phyloP scores from a whole-genome alignment of 371 early-diverging fungal species.

The Mucor velutinosus region DNA sequence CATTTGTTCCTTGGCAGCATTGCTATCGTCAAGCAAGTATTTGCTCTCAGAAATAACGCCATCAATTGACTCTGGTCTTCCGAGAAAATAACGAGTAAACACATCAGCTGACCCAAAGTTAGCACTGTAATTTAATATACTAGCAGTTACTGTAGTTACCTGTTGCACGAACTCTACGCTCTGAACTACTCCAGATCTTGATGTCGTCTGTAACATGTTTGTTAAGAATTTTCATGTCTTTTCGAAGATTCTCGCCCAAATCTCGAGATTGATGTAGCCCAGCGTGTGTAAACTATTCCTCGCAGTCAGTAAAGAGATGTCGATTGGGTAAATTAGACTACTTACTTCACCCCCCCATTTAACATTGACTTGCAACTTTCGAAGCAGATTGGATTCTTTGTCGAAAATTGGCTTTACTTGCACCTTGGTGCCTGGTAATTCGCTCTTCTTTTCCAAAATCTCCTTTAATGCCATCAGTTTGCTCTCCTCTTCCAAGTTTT shows the following conservation, averaged over 20 bases:
- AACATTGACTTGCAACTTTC: conserved; percentile 86
- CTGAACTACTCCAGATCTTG: conserved; percentile 83
- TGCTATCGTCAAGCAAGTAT: conserved; percentile 93
- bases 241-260: conserved; percentile 89
- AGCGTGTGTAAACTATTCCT: conserved; percentile 87
- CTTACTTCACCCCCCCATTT: conserved; percentile 95
- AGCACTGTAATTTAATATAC: background rate
- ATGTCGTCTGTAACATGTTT: conserved; percentile 83
- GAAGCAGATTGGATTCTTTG: conserved; percentile 62
- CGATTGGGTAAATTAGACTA: background rate
- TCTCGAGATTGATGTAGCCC: conserved; percentile 90
- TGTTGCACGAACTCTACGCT: conserved; percentile 90
- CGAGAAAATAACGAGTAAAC: conserved; percentile 78
- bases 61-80: conserved; percentile 57
- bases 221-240: conserved; percentile 89
- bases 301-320: background rate
- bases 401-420: conserved; percentile 84
- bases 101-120: conserved; percentile 56
- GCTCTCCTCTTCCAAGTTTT: conserved; percentile 56
- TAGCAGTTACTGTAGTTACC: conserved; percentile 23
- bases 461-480: conserved; percentile 72
- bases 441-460: conserved; percentile 80
- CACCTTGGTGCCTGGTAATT: conserved; percentile 88
- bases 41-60: conserved; percentile 74
- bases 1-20: conserved; percentile 92